phyloP scores from a whole-genome alignment of 768 basidiomycete genomes.

The Tylopilus felleus region DNA sequence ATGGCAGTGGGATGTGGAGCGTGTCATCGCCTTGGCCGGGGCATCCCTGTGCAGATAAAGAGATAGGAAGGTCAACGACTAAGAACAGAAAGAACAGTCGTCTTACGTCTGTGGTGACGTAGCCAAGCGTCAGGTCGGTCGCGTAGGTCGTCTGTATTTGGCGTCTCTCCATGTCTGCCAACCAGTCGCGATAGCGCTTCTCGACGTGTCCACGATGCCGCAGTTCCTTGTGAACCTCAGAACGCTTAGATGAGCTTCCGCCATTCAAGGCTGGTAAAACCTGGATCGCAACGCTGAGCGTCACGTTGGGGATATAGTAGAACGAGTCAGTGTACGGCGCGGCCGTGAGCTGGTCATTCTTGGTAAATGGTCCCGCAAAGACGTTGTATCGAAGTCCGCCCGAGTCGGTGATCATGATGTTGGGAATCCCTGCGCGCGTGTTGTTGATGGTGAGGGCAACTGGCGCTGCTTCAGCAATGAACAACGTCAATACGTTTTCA shows the following conservation, averaged over 20 bases:
- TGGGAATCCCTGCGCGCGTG: conserved; percentile 54
- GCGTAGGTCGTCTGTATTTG: conserved; percentile 28
- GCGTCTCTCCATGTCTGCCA: conserved; percentile 51
- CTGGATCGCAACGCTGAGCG: conserved; percentile 46
- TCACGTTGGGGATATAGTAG: conserved; percentile 56
- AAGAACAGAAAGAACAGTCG: not conserved
- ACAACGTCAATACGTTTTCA: conserved; percentile 56
- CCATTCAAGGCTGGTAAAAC: conserved; percentile 55
- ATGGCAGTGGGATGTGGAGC: conserved; percentile 57
- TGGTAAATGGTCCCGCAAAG: conserved; percentile 67
- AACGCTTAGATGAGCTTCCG: conserved; percentile 25
- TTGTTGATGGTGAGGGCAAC: conserved; percentile 60
- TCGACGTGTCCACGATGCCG: conserved; percentile 49
- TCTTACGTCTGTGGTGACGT: conserved; percentile 60
- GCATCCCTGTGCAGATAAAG: conserved; percentile 46
- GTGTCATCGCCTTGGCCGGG: conserved; percentile 76
- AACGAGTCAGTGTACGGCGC: conserved; percentile 68
- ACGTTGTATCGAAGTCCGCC: conserved; percentile 66
- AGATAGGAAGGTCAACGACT: not conserved
- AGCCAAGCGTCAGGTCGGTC: conserved; percentile 63
- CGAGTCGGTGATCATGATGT: conserved; percentile 62
- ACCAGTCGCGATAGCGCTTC: conserved; percentile 50
- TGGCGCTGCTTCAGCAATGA: conserved; percentile 52
- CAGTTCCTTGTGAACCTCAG: conserved; percentile 18
- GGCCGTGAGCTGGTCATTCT: conserved; percentile 76